A percentile compares a stretch with the other conserved stretches of the same genome.
Evolutionary conservation across 345 rosid genomes (phyloP).

Genomic region (Physaria fendleri): DNA sequence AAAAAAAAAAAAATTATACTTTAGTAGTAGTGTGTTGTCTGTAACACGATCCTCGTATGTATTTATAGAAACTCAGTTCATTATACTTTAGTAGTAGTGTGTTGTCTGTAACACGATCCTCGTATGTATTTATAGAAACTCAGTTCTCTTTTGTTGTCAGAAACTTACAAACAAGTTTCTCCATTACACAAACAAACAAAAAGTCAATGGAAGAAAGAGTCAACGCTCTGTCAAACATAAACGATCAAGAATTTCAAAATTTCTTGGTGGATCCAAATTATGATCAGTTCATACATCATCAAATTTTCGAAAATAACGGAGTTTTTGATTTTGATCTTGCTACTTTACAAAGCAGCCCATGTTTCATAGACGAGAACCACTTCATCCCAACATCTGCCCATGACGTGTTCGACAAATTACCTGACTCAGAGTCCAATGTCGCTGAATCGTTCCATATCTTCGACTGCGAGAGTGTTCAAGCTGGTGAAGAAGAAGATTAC

Average conservation of each 20-base stretch:
- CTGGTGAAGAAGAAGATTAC: constrained; percentile 27
- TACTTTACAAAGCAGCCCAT: constrained; percentile 27
- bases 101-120: background rate
- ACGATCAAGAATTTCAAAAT: constrained; percentile 40
- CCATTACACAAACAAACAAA: constrained; percentile 22
- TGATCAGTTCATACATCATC: constrained; percentile 52
- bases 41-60: background rate
- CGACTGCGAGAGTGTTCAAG: constrained; percentile 30
- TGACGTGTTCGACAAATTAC: constrained; percentile 23
- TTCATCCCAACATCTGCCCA: constrained; percentile 31
- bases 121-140: background rate
- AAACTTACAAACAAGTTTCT: background rate
- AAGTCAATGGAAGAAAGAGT: constrained; percentile 23
- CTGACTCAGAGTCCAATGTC: constrained; percentile 23
- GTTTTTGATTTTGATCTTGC: constrained; percentile 29
- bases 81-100: too few relatives aligned
- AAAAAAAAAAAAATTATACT: too few relatives aligned
- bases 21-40: background rate
- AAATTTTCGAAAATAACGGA: constrained; percentile 22
- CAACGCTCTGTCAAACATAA: constrained; percentile 22
- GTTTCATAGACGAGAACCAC: constrained; percentile 25
- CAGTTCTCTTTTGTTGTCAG: constrained; percentile 9
- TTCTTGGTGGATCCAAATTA: constrained; percentile 50
- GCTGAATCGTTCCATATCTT: constrained; percentile 36
- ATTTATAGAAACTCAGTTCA: constrained; percentile 2